phyloP scores from a whole-genome alignment of 23 red algal species.

The Gracilaria gracilis region DNA sequence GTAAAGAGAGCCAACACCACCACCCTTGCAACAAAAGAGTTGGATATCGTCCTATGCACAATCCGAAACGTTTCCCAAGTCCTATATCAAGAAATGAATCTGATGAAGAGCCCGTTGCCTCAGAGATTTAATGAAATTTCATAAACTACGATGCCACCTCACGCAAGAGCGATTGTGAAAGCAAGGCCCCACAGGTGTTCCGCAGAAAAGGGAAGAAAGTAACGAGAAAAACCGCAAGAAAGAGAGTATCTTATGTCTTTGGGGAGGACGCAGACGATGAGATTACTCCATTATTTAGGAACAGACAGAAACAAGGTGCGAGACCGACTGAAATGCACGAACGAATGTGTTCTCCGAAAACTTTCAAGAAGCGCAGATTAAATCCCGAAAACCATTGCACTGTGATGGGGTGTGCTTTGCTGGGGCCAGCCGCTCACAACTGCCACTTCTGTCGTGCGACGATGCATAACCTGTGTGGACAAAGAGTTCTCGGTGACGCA shows the following conservation, averaged over 20 bases:
- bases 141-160: background rate
- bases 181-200: background rate
- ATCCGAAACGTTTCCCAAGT: too few relatives aligned
- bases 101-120: too few relatives aligned
- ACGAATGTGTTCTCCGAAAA: background rate
- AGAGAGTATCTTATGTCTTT: background rate
- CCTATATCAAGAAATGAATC: too few relatives aligned
- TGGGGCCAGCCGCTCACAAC: background rate
- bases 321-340: background rate
- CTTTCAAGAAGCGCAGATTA: background rate
- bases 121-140: background rate
- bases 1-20: too few relatives aligned
- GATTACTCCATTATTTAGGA: background rate
- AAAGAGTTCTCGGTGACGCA: background rate
- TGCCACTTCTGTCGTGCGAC: background rate
- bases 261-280: background rate
- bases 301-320: slow-evolving; percentile 4
- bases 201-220: background rate
- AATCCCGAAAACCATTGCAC: background rate
- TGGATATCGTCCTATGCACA: too few relatives aligned
- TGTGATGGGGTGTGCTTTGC: background rate
- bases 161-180: background rate
- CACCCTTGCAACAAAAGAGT: too few relatives aligned
- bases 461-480: slow-evolving; percentile 13
- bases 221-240: background rate